Conservation (phyloP, 345 rosid genomes). For the Iberis pinnata region DNA sequence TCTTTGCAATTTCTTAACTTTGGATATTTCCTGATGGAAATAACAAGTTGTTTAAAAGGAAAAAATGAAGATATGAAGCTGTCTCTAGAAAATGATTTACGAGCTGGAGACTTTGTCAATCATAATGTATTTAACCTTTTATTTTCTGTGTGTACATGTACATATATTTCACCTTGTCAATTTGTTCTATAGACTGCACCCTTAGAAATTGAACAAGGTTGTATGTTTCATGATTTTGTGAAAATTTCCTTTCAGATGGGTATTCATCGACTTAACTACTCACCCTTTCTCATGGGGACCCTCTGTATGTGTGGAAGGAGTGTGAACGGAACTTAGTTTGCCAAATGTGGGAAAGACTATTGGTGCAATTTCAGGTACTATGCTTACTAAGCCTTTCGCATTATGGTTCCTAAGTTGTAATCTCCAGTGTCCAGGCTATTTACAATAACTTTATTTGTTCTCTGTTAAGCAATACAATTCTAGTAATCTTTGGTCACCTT, state of each 20-base stretch:
- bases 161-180: constrained; percentile 22
- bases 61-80: constrained; percentile 62
- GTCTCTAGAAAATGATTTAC: constrained; percentile 53
- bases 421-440: constrained; percentile 2
- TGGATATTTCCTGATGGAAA: constrained; percentile 22
- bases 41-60: constrained; percentile 59
- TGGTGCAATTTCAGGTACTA: constrained; percentile 89
- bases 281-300: constrained; percentile 99
- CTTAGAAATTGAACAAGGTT: neutral
- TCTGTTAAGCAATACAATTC: neutral
- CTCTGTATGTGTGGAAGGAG: constrained; percentile 99
- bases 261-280: constrained; percentile 82
- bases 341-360: constrained; percentile 93
- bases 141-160: constrained; percentile 16
- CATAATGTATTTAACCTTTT: constrained; percentile 52
- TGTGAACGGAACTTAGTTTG: constrained; percentile 75
- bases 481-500: neutral
- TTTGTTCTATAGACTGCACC: constrained; percentile 12
- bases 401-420: constrained; percentile 4
- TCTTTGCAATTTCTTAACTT: constrained; percentile 13
- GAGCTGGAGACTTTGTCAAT: constrained; percentile 60
- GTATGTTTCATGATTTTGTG: constrained; percentile 18
- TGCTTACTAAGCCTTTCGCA: constrained; percentile 3
- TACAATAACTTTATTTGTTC: neutral
- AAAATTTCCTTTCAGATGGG: constrained; percentile 60